Percentiles rank a stretch among this genome's conserved stretches.
Conservation (phyloP, 768 basidiomycete species). For the Auricularia cornea region DNA sequence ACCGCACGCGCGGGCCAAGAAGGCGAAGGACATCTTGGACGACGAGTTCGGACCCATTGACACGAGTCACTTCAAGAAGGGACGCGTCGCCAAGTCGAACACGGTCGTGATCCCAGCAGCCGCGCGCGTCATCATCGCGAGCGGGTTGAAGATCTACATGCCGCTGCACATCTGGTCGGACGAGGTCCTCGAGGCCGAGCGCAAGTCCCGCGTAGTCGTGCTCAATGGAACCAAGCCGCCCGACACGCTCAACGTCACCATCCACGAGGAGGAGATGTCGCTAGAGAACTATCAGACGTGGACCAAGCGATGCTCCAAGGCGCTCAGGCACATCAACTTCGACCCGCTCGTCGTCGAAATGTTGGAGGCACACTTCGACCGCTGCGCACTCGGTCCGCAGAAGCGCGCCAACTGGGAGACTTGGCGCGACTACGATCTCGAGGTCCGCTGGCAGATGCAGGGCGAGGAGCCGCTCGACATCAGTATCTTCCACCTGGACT, state of each 20-base stretch:
- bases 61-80: too few species aligned
- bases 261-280: neutral
- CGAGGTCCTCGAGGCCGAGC: neutral
- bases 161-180: neutral
- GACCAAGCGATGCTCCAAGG: neutral
- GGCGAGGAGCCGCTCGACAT: neutral
- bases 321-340: neutral
- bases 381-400: neutral
- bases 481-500: too few species aligned
- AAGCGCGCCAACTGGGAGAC: neutral
- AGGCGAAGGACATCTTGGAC: too few species aligned
- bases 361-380: neutral
- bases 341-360: neutral
- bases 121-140: neutral
- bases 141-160: neutral
- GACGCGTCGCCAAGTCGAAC: too few species aligned
- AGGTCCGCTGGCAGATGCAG: neutral
- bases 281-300: neutral
- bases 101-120: too few species aligned
- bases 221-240: neutral
- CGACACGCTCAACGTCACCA: neutral
- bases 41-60: too few species aligned
- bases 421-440: slow-evolving; percentile 2
- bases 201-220: neutral
- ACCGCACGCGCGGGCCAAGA: too few species aligned